phyloP scores from a whole-genome alignment of 495 filamentous ascomycete species.

The Peziza echinospora region DNA sequence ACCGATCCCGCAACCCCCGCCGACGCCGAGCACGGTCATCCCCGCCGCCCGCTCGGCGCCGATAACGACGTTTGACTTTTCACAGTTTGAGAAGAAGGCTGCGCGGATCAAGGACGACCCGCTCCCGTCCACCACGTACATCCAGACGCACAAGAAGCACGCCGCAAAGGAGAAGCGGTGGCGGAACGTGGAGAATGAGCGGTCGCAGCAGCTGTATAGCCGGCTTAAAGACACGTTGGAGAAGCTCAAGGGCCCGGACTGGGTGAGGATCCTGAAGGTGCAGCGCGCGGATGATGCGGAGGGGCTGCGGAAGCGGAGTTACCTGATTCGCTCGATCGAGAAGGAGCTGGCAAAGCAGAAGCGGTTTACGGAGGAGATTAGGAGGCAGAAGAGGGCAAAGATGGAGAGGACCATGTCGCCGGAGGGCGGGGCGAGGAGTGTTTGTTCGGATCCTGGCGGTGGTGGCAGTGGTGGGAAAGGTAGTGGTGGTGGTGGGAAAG shows the following conservation, averaged over 20 bases:
- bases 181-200: constrained; percentile 79
- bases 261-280: constrained; percentile 86
- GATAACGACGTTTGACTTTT: not conserved
- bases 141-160: constrained; percentile 8
- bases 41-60: not conserved
- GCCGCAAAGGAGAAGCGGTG: constrained; percentile 50
- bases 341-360: constrained; percentile 68
- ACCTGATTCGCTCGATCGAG: constrained; percentile 63
- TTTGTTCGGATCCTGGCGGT: not conserved
- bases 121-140: constrained; percentile 10
- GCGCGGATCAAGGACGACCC: constrained; percentile 9
- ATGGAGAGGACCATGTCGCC: constrained; percentile 6
- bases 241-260: constrained; percentile 73
- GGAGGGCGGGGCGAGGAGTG: constrained; percentile 4
- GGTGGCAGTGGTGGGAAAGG: not conserved
- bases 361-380: constrained; percentile 76
- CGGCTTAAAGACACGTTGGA: constrained; percentile 70
- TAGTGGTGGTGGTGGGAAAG: too few relatives aligned
- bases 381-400: constrained; percentile 35
- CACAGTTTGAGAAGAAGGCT: not conserved
- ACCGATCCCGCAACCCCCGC: not conserved
- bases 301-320: constrained; percentile 45
- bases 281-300: constrained; percentile 52
- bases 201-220: constrained; percentile 77
- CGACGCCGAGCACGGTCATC: not conserved